Conservation (phyloP, 805 yeast species). For the Cyberlindnera maclurae region DNA sequence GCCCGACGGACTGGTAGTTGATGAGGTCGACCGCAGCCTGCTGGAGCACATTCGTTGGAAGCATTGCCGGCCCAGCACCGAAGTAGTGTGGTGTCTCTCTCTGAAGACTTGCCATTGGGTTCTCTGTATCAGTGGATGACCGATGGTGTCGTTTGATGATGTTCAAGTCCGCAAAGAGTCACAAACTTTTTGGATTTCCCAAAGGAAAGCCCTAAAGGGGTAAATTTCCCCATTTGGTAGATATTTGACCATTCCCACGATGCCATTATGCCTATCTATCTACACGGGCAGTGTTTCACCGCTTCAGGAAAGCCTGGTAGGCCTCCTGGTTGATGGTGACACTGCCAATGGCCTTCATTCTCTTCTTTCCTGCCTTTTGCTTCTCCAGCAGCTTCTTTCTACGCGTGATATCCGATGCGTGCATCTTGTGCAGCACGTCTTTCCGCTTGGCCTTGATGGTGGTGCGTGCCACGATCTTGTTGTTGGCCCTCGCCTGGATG, state of each 20-base stretch:
- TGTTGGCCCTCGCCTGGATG: constrained; percentile 82
- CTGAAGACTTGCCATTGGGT: constrained; percentile 26
- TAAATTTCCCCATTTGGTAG: no score
- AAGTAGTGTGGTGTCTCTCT: constrained; percentile 76
- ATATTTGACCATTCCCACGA: no score
- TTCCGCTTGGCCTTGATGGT: constrained; percentile 90
- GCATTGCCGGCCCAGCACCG: constrained; percentile 98
- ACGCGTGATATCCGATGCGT: constrained; percentile 89
- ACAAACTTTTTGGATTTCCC: no score
- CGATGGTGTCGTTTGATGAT: no score
- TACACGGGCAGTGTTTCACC: constrained; percentile 7
- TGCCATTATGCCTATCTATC: neutral
- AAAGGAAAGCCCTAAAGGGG: no score
- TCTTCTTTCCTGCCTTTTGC: constrained; percentile 92
- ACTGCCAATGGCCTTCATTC: constrained; percentile 71
- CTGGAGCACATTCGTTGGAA: constrained; percentile 78
- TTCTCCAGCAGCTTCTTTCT: constrained; percentile 79
- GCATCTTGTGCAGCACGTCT: constrained; percentile 89
- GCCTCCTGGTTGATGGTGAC: constrained; percentile 79
- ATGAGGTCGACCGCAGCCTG: constrained; percentile 83
- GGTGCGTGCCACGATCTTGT: constrained; percentile 79
- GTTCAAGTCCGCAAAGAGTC: no score
- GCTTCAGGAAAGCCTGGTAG: constrained; percentile 70
- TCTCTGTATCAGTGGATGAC: neutral
- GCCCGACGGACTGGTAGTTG: constrained; percentile 58